These are phyloP conservation scores for Lodderomyces jiufengensis DNA, from an alignment of 1,139 yeast species.

Conservation along the genomic window DNA sequence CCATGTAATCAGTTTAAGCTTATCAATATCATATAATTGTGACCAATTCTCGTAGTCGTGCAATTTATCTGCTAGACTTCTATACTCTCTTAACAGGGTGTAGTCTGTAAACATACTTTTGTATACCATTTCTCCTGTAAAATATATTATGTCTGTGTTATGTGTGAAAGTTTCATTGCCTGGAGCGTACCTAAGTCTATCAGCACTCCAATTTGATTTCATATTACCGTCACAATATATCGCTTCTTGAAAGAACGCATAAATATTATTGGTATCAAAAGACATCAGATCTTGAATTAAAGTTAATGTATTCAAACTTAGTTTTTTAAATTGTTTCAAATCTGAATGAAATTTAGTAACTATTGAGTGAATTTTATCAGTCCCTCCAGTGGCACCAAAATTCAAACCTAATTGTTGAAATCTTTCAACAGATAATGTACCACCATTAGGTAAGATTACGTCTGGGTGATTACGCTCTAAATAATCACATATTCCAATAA, in stretches of 20 bases:
- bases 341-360: slow-evolving; percentile 40
- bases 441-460: slow-evolving; percentile 45
- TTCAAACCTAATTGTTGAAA: slow-evolving; percentile 50
- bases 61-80: slow-evolving; percentile 38
- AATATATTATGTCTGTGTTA: slow-evolving; percentile 24
- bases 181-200: slow-evolving; percentile 29
- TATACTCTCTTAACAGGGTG: slow-evolving; percentile 38
- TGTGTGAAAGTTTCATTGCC: slow-evolving; percentile 27
- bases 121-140: slow-evolving; percentile 59
- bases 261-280: slow-evolving; percentile 52
- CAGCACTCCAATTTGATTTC: slow-evolving; percentile 48
- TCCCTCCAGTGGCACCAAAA: slow-evolving; percentile 51
- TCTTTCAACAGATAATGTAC: slow-evolving; percentile 44
- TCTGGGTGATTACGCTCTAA: slow-evolving; percentile 26
- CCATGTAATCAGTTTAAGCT: slow-evolving; percentile 26
- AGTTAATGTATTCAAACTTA: slow-evolving; percentile 33
- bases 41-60: slow-evolving; percentile 43
- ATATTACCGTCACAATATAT: slow-evolving; percentile 46
- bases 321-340: slow-evolving; percentile 27
- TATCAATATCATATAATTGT: slow-evolving; percentile 34
- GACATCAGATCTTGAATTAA: slow-evolving; percentile 29
- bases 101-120: slow-evolving; percentile 49
- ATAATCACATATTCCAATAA: slow-evolving; percentile 34
- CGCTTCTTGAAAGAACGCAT: slow-evolving; percentile 56
- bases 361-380: slow-evolving; percentile 43